Percentiles rank a stretch among this genome's conserved stretches.
These are phyloP conservation scores for Lolium perenne DNA, from an alignment of 176 grass and related monocot genomes.

Conservation along the genomic window DNA sequence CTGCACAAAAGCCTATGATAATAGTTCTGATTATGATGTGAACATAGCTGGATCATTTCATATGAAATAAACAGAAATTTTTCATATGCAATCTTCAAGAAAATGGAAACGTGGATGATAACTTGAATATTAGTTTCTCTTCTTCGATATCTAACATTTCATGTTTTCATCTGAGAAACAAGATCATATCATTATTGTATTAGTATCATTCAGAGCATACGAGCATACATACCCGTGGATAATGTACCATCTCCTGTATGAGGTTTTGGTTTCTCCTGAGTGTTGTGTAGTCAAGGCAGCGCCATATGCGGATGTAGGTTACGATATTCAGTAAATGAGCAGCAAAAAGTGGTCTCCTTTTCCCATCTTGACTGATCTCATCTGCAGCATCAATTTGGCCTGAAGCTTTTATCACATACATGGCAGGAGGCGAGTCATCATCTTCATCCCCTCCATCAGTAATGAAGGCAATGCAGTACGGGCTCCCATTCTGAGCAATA, in stretches of 20 bases:
- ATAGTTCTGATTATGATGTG: conserved; percentile 17
- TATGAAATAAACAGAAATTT: neutral
- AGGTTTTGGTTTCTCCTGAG: conserved; percentile 34
- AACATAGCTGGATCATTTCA: neutral
- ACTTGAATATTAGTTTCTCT: conserved; percentile 13
- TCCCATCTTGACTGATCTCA: neutral
- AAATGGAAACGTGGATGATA: neutral
- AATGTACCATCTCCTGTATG: conserved; percentile 34
- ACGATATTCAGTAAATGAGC: conserved; percentile 61
- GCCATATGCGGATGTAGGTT: conserved; percentile 59
- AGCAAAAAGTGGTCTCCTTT: conserved; percentile 46
- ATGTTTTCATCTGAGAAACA: conserved; percentile 19
- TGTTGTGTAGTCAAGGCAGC: conserved; percentile 44
- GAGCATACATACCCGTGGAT: conserved; percentile 45
- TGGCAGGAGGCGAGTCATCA: conserved; percentile 35
- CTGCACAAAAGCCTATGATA: conserved; percentile 8
- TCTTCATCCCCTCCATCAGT: conserved; percentile 48
- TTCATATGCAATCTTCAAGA: neutral
- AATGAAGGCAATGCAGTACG: conserved; percentile 43
- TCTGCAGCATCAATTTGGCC: conserved; percentile 37
- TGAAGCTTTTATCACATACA: conserved; percentile 46
- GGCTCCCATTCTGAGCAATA: conserved; percentile 24
- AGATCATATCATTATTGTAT: neutral
- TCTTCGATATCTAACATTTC: conserved; percentile 5
- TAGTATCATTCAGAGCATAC: conserved; percentile 8